Conservation (phyloP, 139 green algal genomes). For the Nannochloris sp. region DNA sequence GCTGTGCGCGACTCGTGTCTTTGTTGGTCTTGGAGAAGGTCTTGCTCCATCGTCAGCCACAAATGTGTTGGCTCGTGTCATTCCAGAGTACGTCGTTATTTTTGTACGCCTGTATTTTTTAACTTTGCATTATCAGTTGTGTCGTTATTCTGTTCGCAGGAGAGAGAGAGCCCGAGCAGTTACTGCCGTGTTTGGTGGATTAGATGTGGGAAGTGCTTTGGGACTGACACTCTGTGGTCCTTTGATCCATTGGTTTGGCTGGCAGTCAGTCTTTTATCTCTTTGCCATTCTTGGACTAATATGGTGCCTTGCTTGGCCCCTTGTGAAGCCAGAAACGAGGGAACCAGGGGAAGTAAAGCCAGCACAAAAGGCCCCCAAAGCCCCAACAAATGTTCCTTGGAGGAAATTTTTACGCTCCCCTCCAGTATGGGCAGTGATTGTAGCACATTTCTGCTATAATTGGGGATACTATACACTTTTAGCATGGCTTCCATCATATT, state of each 20-base stretch:
- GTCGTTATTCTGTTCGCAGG: no score
- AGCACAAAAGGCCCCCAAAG: neutral
- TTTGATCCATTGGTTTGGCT: constrained; percentile 79
- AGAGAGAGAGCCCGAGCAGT: constrained; percentile 71
- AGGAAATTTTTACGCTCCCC: constrained; percentile 62
- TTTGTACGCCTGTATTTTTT: neutral
- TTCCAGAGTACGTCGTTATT: constrained; percentile 36
- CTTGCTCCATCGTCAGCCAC: constrained; percentile 85
- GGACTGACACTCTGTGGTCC: constrained; percentile 80
- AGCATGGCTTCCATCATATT: constrained; percentile 95
- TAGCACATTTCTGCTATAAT: constrained; percentile 97
- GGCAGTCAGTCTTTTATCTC: constrained; percentile 92
- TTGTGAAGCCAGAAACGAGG: constrained; percentile 53
- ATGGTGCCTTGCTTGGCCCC: constrained; percentile 74
- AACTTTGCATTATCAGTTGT: neutral
- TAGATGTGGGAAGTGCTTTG: constrained; percentile 81
- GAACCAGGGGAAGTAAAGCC: constrained; percentile 17
- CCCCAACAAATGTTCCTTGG: constrained; percentile 67
- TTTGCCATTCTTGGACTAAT: constrained; percentile 86
- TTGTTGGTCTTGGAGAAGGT: constrained; percentile 94
- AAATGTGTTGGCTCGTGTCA: constrained; percentile 68
- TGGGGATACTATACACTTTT: constrained; percentile 95
- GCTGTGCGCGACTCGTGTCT: constrained; percentile 74
- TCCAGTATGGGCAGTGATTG: constrained; percentile 85
- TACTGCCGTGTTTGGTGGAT: constrained; percentile 81